Conservation (phyloP, 2,329 filamentous ascomycete genomes). For the Diplodia intermedia region DNA sequence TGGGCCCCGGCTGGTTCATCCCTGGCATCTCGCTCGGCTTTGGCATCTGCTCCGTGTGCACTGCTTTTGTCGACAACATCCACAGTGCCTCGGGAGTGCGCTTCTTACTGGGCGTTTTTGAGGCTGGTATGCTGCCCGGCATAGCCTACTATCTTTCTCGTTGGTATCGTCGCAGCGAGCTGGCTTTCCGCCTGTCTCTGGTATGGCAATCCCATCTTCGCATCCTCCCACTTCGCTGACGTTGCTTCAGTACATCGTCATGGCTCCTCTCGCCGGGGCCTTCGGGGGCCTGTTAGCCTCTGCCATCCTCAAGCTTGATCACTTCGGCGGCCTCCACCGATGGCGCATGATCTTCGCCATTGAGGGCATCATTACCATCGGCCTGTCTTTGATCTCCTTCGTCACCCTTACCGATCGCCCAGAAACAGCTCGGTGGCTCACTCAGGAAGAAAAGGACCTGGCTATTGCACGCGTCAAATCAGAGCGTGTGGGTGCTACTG, state of each 20-base stretch:
- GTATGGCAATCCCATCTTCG: background rate
- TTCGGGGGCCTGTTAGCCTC: constrained; percentile 71
- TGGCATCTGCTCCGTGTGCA: constrained; percentile 67
- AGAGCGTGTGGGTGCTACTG: constrained; percentile 67
- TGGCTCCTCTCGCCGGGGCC: constrained; percentile 72
- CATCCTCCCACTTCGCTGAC: background rate
- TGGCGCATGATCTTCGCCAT: constrained; percentile 78
- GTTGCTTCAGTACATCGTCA: constrained; percentile 65
- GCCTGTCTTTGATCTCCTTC: constrained; percentile 66
- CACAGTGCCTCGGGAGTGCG: constrained; percentile 65
- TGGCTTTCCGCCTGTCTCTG: constrained; percentile 70
- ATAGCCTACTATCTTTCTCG: constrained; percentile 76
- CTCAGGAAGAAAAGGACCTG: constrained; percentile 69
- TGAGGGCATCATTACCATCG: constrained; percentile 70
- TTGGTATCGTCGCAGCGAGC: constrained; percentile 74
- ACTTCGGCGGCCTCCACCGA: constrained; percentile 61
- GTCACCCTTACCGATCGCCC: constrained; percentile 72
- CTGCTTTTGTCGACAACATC: constrained; percentile 67
- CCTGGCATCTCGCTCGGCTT: constrained; percentile 55
- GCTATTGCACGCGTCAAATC: constrained; percentile 72
- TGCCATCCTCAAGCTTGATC: constrained; percentile 67
- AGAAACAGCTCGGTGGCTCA: constrained; percentile 71
- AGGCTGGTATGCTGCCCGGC: constrained; percentile 76
- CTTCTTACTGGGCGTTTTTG: constrained; percentile 69
- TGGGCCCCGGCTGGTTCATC: constrained; percentile 76